Conservation (phyloP, 2,329 filamentous ascomycete genomes). For the Scedosporium boydii region DNA sequence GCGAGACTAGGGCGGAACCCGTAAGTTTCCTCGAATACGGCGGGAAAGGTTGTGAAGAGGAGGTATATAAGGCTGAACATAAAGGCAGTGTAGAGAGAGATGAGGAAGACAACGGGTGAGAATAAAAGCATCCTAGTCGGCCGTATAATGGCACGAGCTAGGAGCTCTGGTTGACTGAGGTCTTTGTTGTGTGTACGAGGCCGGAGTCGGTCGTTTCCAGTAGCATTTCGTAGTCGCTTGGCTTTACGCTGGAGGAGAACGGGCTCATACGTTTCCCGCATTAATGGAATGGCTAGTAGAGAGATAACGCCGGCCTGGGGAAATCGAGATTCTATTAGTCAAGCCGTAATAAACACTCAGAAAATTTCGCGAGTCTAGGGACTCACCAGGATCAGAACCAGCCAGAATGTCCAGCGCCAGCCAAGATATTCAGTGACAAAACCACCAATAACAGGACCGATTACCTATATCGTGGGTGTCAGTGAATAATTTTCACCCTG, state of each 20-base stretch:
- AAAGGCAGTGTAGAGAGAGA: conserved; percentile 32
- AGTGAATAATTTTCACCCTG: not conserved
- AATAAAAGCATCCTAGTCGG: conserved; percentile 36
- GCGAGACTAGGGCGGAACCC: conserved; percentile 22
- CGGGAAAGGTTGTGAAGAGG: conserved; percentile 39
- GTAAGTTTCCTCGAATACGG: conserved; percentile 31
- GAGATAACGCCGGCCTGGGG: too few relatives aligned
- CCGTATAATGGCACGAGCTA: conserved; percentile 30
- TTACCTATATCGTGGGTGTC: conserved; percentile 11
- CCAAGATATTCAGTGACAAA: conserved; percentile 29
- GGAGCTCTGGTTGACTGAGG: conserved; percentile 24
- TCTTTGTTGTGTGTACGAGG: conserved; percentile 16
- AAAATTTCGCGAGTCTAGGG: too few relatives aligned
- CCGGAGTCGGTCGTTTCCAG: conserved; percentile 40
- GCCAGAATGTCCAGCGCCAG: conserved; percentile 42
- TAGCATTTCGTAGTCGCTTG: conserved; percentile 33
- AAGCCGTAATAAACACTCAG: too few relatives aligned
- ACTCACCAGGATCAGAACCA: conserved; percentile 24
- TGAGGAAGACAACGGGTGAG: conserved; percentile 32
- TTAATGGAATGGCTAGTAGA: too few relatives aligned
- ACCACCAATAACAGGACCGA: conserved; percentile 36
- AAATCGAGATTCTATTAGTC: too few relatives aligned
- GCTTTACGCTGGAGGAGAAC: conserved; percentile 33
- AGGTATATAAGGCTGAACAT: conserved; percentile 39
- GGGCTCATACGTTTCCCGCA: conserved; percentile 35